Evolutionary conservation across 208 protist genomes (phyloP).

Genomic region (Borovskyia barvae): DNA sequence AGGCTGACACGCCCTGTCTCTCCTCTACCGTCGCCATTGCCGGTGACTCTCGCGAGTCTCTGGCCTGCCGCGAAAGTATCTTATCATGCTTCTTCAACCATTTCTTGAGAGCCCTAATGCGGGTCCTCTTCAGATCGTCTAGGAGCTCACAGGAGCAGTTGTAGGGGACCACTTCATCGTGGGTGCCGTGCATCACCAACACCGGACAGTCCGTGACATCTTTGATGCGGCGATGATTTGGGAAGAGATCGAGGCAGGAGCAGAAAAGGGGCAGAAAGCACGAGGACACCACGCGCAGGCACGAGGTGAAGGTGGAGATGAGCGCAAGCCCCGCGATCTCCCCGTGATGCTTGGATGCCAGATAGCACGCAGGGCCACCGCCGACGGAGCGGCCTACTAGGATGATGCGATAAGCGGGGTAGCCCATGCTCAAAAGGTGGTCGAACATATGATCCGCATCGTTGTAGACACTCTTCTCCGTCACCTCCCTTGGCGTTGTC

Average conservation of each 20-base stretch:
- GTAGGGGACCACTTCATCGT: slow-evolving; percentile 58
- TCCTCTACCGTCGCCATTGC: not conserved
- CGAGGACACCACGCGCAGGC: slow-evolving; percentile 42
- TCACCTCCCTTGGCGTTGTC: not conserved
- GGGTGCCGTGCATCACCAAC: slow-evolving; percentile 64
- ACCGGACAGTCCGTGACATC: slow-evolving; percentile 50
- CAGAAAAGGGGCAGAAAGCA: slow-evolving; percentile 29
- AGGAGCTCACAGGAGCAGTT: slow-evolving; percentile 46
- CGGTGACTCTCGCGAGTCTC: not conserved
- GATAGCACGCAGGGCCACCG: slow-evolving; percentile 69
- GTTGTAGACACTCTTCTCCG: slow-evolving; percentile 53
- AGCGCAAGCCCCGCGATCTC: slow-evolving; percentile 60
- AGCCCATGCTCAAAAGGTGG: slow-evolving; percentile 36
- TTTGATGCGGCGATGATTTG: slow-evolving; percentile 48
- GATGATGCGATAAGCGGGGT: slow-evolving; percentile 40
- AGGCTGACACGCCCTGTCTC: slow-evolving; percentile 4
- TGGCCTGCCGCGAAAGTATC: not conserved
- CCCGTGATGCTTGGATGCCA: slow-evolving; percentile 64
- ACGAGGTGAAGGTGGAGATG: slow-evolving; percentile 73
- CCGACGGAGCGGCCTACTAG: slow-evolving; percentile 78
- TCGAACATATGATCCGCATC: slow-evolving; percentile 72
- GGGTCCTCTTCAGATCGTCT: not conserved
- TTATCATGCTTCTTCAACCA: not conserved
- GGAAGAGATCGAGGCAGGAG: slow-evolving; percentile 54
- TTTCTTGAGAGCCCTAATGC: not conserved